phyloP scores from a whole-genome alignment of 2,329 filamentous ascomycete species.

The Cercospora sojina region DNA sequence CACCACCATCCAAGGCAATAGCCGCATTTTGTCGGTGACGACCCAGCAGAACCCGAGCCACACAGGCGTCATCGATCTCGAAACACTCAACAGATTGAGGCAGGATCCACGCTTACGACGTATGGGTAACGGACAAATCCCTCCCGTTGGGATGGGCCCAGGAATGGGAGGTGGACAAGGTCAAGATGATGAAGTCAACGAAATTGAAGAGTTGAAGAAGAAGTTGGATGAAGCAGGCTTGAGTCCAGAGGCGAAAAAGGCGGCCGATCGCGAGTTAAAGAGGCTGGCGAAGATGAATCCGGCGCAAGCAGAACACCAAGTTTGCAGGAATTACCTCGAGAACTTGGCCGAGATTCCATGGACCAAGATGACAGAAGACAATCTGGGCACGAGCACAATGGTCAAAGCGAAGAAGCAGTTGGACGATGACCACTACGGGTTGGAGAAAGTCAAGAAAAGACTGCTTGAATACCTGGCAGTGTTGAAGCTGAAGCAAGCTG shows the following conservation, averaged over 20 bases:
- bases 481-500: constrained; percentile 87
- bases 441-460: constrained; percentile 96
- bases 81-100: constrained; percentile 45
- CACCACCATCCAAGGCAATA: constrained; percentile 77
- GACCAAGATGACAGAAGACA: constrained; percentile 79
- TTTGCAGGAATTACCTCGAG: constrained; percentile 89
- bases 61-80: constrained; percentile 43
- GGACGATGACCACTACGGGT: constrained; percentile 91
- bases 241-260: constrained; percentile 79
- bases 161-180: constrained; percentile 42
- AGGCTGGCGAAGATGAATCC: constrained; percentile 93
- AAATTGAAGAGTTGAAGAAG: constrained; percentile 88
- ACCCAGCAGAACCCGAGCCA: constrained; percentile 52
- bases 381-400: constrained; percentile 77
- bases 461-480: constrained; percentile 94
- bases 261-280: constrained; percentile 86
- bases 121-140: constrained; percentile 36
- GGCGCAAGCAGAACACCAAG: constrained; percentile 92
- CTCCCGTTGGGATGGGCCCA: constrained; percentile 34
- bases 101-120: constrained; percentile 44
- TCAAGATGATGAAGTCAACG: constrained; percentile 77
- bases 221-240: constrained; percentile 79
- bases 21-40: constrained; percentile 78
- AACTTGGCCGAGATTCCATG: constrained; percentile 93
- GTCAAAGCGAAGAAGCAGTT: constrained; percentile 80